Conservation (phyloP, 805 yeast species). For the Kazachstania psychrophila region DNA sequence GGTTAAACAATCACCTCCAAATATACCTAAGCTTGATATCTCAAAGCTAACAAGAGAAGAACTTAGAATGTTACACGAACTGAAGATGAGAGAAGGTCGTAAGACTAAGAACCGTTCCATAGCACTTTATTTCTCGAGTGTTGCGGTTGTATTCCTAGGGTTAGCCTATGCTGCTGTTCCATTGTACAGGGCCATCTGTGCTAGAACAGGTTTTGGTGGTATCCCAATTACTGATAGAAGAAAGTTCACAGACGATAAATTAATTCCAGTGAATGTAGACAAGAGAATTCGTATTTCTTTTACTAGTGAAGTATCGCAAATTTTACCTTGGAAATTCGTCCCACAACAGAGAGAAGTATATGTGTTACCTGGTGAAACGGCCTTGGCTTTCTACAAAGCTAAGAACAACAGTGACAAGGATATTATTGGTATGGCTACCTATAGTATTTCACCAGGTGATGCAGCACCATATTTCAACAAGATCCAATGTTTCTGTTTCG, state of each 20-base stretch:
- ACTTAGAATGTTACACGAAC: conserved; percentile 16
- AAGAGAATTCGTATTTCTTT: conserved; percentile 76
- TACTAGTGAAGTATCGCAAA: conserved; percentile 84
- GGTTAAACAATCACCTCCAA: not conserved
- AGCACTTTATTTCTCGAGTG: conserved; percentile 57
- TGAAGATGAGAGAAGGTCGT: conserved; percentile 18
- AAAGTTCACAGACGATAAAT: conserved; percentile 75
- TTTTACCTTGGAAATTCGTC: conserved; percentile 87
- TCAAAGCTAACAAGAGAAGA: conserved; percentile 23
- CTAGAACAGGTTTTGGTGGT: conserved; percentile 94
- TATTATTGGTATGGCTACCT: conserved; percentile 97
- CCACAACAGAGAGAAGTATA: conserved; percentile 93
- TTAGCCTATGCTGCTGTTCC: conserved; percentile 89
- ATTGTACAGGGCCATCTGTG: conserved; percentile 80
- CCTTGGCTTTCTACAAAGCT: conserved; percentile 90
- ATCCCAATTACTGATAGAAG: conserved; percentile 80
- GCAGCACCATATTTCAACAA: conserved; percentile 95
- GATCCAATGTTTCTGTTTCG: conserved; percentile 97
- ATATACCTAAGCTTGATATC: conserved; percentile 8
- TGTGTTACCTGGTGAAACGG: conserved; percentile 95
- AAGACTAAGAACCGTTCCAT: conserved; percentile 42
- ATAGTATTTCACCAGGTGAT: conserved; percentile 91
- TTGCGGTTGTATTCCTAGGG: conserved; percentile 61
- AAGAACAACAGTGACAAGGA: conserved; percentile 78
- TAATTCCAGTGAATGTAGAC: conserved; percentile 79